Conservation (phyloP, 805 yeast genomes). For the Phaffomyces thermotolerans region DNA sequence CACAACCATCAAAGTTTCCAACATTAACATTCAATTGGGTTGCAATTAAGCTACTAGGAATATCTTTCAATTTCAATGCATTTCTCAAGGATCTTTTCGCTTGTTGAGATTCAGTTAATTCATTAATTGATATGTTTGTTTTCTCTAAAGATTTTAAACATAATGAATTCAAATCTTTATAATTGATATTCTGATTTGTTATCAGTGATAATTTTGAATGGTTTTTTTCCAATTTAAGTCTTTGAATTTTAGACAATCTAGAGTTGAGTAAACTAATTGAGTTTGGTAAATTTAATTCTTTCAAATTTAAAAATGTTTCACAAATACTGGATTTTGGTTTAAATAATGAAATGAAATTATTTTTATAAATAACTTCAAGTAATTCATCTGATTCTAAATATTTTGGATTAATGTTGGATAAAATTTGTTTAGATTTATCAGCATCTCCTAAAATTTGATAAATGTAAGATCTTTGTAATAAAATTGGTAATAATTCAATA, state of each 20-base stretch:
- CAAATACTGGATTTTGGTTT: not conserved
- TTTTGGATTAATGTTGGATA: slow-evolving; percentile 25
- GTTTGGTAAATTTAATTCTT: slow-evolving; percentile 28
- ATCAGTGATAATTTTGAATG: slow-evolving; percentile 14
- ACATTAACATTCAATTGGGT: slow-evolving; percentile 27
- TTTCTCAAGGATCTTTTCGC: slow-evolving; percentile 29
- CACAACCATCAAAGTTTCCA: slow-evolving; percentile 29
- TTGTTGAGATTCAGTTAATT: slow-evolving; percentile 15
- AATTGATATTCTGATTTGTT: slow-evolving; percentile 14
- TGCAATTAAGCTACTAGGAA: slow-evolving; percentile 28
- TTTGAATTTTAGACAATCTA: slow-evolving; percentile 20
- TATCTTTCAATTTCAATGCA: slow-evolving; percentile 24
- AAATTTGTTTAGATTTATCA: slow-evolving; percentile 30
- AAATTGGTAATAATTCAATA: slow-evolving; percentile 52
- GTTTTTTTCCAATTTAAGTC: slow-evolving; percentile 15
- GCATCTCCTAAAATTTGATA: slow-evolving; percentile 34
- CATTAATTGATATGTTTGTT: slow-evolving; percentile 12
- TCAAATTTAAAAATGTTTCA: slow-evolving; percentile 21
- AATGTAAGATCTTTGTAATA: slow-evolving; percentile 53
- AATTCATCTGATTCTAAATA: slow-evolving; percentile 20
- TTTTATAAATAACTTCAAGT: slow-evolving; percentile 24
- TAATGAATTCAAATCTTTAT: slow-evolving; percentile 11
- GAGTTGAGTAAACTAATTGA: slow-evolving; percentile 12
- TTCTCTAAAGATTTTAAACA: slow-evolving; percentile 11
- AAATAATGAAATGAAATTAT: slow-evolving; percentile 21